A percentile compares a stretch with the other conserved stretches of the same genome.
Conservation (phyloP, 2,329 filamentous ascomycete genomes). For the Penicillium sp. region DNA sequence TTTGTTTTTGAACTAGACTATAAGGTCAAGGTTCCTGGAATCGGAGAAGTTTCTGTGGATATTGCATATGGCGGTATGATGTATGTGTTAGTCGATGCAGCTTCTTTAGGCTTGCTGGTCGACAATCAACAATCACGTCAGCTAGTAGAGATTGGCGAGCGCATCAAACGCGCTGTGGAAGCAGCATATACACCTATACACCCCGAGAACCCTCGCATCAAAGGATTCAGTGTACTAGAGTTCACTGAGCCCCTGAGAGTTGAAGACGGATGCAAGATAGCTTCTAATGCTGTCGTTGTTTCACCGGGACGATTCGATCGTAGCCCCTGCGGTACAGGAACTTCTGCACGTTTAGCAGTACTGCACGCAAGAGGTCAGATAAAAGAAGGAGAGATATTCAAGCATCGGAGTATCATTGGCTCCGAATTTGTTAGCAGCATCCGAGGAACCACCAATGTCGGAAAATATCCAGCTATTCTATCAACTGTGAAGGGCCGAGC, state of each 20-base stretch:
- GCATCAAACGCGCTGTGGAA: constrained; percentile 48
- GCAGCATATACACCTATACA: constrained; percentile 44
- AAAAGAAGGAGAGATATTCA: constrained; percentile 41
- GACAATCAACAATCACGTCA: constrained; percentile 36
- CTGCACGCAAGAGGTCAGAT: constrained; percentile 49
- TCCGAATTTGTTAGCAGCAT: constrained; percentile 50
- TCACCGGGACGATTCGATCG: constrained; percentile 52
- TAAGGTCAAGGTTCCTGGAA: constrained; percentile 45
- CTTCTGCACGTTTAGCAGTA: constrained; percentile 49
- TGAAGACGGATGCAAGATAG: constrained; percentile 30
- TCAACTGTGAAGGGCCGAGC: constrained; percentile 49
- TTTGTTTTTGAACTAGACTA: constrained; percentile 49
- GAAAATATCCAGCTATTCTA: constrained; percentile 44
- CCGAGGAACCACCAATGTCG: constrained; percentile 43
- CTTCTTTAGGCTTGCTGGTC: constrained; percentile 42
- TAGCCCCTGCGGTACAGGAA: constrained; percentile 54
- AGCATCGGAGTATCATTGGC: constrained; percentile 48
- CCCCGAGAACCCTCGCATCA: constrained; percentile 48
- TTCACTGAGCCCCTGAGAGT: constrained; percentile 43
- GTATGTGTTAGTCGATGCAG: constrained; percentile 49
- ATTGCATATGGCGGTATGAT: constrained; percentile 55
- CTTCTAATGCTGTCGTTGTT: constrained; percentile 50
- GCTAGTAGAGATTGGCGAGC: constrained; percentile 49
- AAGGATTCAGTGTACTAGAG: constrained; percentile 45
- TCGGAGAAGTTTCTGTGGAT: constrained; percentile 48